Base-by-base conservation (phyloP, 2,329 filamentous ascomycete genomes). In the Calonectria honghensis region DNA sequence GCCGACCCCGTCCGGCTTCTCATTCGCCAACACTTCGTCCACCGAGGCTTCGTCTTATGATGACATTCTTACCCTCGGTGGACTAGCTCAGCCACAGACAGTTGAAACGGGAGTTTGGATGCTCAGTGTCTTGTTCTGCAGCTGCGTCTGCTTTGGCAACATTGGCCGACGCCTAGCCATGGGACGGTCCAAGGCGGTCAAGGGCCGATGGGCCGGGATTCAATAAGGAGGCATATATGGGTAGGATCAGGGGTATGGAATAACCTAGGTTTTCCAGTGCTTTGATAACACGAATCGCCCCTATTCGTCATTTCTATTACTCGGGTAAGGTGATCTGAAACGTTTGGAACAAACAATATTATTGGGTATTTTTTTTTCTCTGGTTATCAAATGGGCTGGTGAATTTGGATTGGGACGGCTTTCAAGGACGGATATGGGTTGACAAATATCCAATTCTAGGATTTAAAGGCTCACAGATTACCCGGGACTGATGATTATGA, bases 61-160 rank as follows among this genome's bases (percentile, higher is more conserved):
- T 27, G 73, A 77, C 20, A 35, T 78, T 45, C 75, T 76, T 48
- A 72, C 77, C 45, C 74, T 89, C 76, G 91, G 87, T 77, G 91
- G 90, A 59, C 87, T 91, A 74, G 90, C 90, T 73, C 91, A 87
- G 68, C 90, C 92, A 67, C 91, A 95, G 79, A 92, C 88, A 9
- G 84, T 96, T 1, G 94, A 94, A 72, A 90, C 94, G 24, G 93
- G 93, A 16, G 95, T 96, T 6, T 99, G 97, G 96, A 94, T 98
- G 81, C 89, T 96, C 31, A 98, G 95, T 82, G 96, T 98, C 32
- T 86, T 99, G 66, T 99, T 98, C 83, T 98, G 97, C 85, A 97
- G 95, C 81, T 96, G 95, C 79, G 92, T 98, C 13, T 98, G 96
- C 85, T 98, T 99, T 88, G 97, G 97, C 14, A 98, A 98, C 82